Percentiles rank a stretch among this genome's conserved stretches.
Evolutionary conservation across 164 flowering plant genomes (phyloP).

Genomic region (Piper betle): DNA sequence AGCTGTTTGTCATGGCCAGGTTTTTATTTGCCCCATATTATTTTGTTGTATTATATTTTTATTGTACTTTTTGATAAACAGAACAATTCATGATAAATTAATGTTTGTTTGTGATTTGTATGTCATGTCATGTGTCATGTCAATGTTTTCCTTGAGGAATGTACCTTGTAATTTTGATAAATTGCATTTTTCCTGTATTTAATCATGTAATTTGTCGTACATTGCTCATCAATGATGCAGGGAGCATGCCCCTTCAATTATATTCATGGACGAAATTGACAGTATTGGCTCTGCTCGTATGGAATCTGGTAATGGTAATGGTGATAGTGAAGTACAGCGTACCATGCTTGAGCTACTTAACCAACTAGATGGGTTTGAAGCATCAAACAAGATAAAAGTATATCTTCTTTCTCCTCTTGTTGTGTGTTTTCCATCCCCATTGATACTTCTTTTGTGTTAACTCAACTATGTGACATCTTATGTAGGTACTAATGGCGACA

Average conservation of each 20-base stretch:
- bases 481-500: constrained; percentile 93
- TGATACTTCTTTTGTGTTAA: neutral
- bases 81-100: too few species aligned
- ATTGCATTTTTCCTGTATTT: neutral
- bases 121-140: too few species aligned
- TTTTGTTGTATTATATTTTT: too few species aligned
- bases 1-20: constrained; percentile 99
- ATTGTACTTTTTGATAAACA: too few species aligned
- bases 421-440: neutral
- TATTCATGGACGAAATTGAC: constrained; percentile 98
- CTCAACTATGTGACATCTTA: neutral
- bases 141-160: too few species aligned
- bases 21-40: constrained; percentile 9
- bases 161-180: neutral
- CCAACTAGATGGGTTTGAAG: constrained; percentile 98
- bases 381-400: constrained; percentile 95
- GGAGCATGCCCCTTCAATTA: constrained; percentile 95
- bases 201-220: too few species aligned
- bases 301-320: constrained; percentile 99
- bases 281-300: constrained; percentile 96
- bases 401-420: neutral
- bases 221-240: constrained; percentile 22
- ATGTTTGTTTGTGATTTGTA: too few species aligned
- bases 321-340: constrained; percentile 96
- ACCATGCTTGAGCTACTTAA: constrained; percentile 99